Evolutionary conservation across 2,329 filamentous ascomycete genomes (phyloP).

Genomic region (Phialemonium atrogriseum): DNA sequence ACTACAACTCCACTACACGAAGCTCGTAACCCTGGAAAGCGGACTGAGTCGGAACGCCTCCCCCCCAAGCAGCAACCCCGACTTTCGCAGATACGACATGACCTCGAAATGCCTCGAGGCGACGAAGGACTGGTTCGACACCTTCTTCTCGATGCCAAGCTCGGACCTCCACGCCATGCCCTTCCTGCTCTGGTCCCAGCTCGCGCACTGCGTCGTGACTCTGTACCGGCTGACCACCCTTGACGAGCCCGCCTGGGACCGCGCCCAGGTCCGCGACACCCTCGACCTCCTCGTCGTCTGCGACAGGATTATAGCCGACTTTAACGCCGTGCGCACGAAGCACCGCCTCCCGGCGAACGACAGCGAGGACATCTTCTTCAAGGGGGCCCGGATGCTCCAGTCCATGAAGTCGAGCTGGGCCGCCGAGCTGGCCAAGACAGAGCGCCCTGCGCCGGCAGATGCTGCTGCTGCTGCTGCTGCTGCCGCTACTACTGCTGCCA

Average conservation of each 20-base stretch:
- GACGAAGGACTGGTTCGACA: slow-evolving; percentile 23
- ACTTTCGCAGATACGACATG: slow-evolving; percentile 17
- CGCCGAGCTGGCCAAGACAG: slow-evolving; percentile 7
- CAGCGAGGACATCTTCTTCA: slow-evolving; percentile 12
- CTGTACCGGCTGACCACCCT: slow-evolving; percentile 23
- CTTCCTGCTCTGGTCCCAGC: slow-evolving; percentile 24
- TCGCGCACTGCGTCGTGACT: slow-evolving; percentile 22
- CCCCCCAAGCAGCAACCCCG: slow-evolving; percentile 9
- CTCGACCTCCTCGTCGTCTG: slow-evolving; percentile 25
- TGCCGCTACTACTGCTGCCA: neutral
- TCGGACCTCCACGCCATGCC: slow-evolving; percentile 21
- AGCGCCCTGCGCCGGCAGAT: neutral
- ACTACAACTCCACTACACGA: slow-evolving; percentile 24
- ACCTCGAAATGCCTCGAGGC: slow-evolving; percentile 20
- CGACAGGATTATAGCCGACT: slow-evolving; percentile 19
- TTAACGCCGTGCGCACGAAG: slow-evolving; percentile 11
- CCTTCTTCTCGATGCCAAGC: slow-evolving; percentile 21
- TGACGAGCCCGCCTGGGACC: slow-evolving; percentile 30
- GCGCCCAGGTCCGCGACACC: slow-evolving; percentile 18
- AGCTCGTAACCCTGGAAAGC: slow-evolving; percentile 29
- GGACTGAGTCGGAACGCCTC: slow-evolving; percentile 10
- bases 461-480: neutral
- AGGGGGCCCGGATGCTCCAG: slow-evolving; percentile 9
- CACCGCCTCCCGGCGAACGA: slow-evolving; percentile 6
- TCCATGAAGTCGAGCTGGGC: slow-evolving; percentile 10